Evolutionary conservation across 2,329 filamentous ascomycete genomes (phyloP).

Genomic region (Exophiala lecanii-corni): DNA sequence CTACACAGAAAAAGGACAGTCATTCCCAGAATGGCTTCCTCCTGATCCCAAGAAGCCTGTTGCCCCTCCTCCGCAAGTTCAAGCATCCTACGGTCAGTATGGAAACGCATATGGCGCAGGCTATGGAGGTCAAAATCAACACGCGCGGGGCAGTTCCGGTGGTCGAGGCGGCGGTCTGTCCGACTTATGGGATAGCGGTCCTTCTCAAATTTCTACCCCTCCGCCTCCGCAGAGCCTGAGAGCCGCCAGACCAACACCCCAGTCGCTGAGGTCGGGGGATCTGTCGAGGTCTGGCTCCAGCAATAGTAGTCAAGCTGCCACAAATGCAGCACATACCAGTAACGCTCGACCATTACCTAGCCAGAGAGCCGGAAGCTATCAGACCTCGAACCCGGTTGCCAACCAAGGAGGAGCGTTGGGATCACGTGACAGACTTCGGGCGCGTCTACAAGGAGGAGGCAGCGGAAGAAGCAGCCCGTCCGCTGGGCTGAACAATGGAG

Average conservation of each 20-base stretch:
- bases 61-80: conserved; percentile 42
- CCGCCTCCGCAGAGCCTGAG: conserved; percentile 19
- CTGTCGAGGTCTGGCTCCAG: conserved; percentile 14
- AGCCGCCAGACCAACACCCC: conserved; percentile 31
- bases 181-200: conserved; percentile 54
- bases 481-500: conserved; percentile 11
- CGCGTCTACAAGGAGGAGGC: conserved; percentile 61
- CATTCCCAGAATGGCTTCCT: conserved; percentile 81
- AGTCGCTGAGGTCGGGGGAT: conserved; percentile 21
- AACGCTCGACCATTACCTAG: conserved; percentile 62
- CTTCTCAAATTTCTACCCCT: conserved; percentile 27
- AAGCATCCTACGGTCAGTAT: conserved; percentile 54
- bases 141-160: conserved; percentile 34
- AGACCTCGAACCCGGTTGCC: conserved; percentile 45
- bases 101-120: conserved; percentile 29
- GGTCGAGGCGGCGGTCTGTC: conserved; percentile 48
- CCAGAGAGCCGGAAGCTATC: conserved; percentile 70
- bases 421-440: conserved; percentile 62
- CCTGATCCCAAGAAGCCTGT: conserved; percentile 75
- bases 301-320: conserved; percentile 6
- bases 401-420: conserved; percentile 32
- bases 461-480: conserved; percentile 25
- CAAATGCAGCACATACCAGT: conserved; percentile 18
- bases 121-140: conserved; percentile 30
- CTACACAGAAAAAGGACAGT: conserved; percentile 81